A percentile compares a stretch with the other conserved stretches of the same genome.
Evolutionary conservation across 352 stramenopile species (phyloP).

Genomic region (Phytophthora sansomeana): DNA sequence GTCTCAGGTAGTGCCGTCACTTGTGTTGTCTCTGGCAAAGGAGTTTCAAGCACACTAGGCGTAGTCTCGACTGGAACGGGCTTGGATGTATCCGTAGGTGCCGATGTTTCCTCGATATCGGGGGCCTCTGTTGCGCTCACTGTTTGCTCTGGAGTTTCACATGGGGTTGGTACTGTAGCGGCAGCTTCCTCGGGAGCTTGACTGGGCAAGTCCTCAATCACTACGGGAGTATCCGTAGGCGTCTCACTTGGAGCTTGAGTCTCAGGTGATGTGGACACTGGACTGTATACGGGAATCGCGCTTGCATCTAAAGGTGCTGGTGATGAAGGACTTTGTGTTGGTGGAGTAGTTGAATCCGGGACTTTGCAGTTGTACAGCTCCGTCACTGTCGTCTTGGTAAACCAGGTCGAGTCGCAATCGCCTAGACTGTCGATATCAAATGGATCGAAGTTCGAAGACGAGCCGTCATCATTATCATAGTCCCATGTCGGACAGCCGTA

Average conservation of each 20-base stretch:
- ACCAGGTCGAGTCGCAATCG: constrained; percentile 40
- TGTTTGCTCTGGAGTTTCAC: constrained; percentile 13
- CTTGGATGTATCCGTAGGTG: constrained; percentile 1
- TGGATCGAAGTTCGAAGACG: constrained; percentile 5
- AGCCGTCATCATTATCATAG: constrained; percentile 24
- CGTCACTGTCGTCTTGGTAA: constrained; percentile 36
- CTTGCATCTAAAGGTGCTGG: constrained; percentile 4
- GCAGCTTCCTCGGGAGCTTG: constrained; percentile 2
- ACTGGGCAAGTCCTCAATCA: neutral
- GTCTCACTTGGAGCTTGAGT: neutral
- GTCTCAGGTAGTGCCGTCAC: neutral
- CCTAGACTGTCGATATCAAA: constrained; percentile 21
- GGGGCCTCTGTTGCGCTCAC: neutral
- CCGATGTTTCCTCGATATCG: neutral
- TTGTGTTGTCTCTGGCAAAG: constrained; percentile 4
- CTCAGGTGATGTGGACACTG: neutral
- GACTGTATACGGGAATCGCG: constrained; percentile 20
- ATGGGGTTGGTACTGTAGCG: neutral
- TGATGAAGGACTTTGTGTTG: constrained; percentile 6
- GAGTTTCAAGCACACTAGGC: neutral
- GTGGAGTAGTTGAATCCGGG: neutral
- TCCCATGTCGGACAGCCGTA: constrained; percentile 41
- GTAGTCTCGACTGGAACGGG: neutral
- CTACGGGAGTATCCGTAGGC: constrained; percentile 2
- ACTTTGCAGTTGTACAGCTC: constrained; percentile 32